Percentiles rank a stretch among this genome's conserved stretches.
These are phyloP conservation scores for Colletotrichum lentis DNA, from an alignment of 2,329 filamentous ascomycete genomes.

Conservation along the genomic window DNA sequence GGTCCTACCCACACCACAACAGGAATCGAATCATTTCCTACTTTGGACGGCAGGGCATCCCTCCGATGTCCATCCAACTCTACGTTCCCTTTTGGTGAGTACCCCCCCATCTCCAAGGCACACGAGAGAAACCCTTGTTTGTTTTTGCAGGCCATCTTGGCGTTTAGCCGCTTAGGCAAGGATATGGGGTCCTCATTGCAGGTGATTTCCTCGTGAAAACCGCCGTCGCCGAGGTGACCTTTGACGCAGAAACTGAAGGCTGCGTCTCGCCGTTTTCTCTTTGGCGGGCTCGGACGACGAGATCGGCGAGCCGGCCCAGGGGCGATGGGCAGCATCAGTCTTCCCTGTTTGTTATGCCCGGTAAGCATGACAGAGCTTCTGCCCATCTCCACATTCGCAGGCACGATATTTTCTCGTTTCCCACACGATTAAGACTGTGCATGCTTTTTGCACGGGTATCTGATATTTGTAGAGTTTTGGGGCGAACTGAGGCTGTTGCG, in stretches of 20 bases:
- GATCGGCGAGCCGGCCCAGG: conserved; percentile 77
- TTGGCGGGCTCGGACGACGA: conserved; percentile 78
- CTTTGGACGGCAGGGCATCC: conserved; percentile 76
- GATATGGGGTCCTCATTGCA: conserved; percentile 71
- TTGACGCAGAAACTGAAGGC: conserved; percentile 84
- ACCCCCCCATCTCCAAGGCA: conserved; percentile 89
- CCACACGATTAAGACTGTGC: conserved; percentile 19
- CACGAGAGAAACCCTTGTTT: conserved; percentile 78
- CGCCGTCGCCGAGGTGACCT: conserved; percentile 90
- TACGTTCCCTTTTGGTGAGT: conserved; percentile 88
- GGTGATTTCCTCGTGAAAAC: conserved; percentile 92
- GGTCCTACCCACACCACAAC: conserved; percentile 73
- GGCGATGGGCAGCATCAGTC: conserved; percentile 81
- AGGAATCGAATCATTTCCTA: conserved; percentile 79
- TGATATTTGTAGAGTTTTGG: not conserved
- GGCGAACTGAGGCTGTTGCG: not conserved
- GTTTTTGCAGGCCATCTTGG: conserved; percentile 77
- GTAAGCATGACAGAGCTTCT: conserved; percentile 18
- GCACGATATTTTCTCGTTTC: conserved; percentile 22
- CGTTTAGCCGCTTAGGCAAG: conserved; percentile 76
- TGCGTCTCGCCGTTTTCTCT: conserved; percentile 84
- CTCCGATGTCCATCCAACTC: conserved; percentile 86
- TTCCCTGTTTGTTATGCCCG: conserved; percentile 61
- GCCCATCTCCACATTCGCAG: not conserved
- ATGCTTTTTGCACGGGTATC: not conserved